Percentiles rank a stretch among this genome's conserved stretches.
Conservation (phyloP, 352 stramenopile genomes). For the Phytophthora constricta region DNA sequence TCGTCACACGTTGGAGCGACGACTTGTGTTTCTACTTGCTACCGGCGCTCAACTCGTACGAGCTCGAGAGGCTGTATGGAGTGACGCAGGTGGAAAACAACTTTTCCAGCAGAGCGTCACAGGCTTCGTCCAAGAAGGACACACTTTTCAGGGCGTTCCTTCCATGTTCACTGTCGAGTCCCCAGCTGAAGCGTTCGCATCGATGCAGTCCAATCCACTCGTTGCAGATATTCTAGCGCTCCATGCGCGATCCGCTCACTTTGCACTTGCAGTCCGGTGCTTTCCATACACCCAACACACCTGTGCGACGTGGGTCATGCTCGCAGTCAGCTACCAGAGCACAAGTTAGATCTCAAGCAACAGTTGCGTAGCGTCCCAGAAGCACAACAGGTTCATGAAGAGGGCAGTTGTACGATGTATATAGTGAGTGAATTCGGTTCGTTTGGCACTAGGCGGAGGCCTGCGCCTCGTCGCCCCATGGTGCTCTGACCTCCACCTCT, state of each 20-base stretch:
- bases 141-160: conserved; percentile 90
- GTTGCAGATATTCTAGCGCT: conserved; percentile 67
- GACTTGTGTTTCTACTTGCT: conserved; percentile 81
- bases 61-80: conserved; percentile 79
- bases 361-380: background rate
- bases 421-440: too few relatives aligned
- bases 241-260: conserved; percentile 62
- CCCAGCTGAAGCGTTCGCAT: conserved; percentile 45
- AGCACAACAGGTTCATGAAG: background rate
- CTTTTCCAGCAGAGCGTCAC: conserved; percentile 88
- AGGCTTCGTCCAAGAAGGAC: conserved; percentile 73
- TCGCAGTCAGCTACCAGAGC: conserved; percentile 75
- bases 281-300: conserved; percentile 83
- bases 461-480: conserved; percentile 44
- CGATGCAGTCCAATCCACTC: conserved; percentile 54
- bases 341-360: conserved; percentile 21
- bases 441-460: background rate
- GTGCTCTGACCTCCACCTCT: conserved; percentile 53
- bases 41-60: conserved; percentile 88
- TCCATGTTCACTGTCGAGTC: conserved; percentile 54
- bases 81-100: conserved; percentile 73
- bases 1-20: conserved; percentile 78
- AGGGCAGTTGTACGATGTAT: background rate
- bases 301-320: conserved; percentile 82
- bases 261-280: conserved; percentile 75